These are phyloP conservation scores for Yamadazyma takamatsuzukensis DNA, from an alignment of 805 yeast species.

Conservation along the genomic window DNA sequence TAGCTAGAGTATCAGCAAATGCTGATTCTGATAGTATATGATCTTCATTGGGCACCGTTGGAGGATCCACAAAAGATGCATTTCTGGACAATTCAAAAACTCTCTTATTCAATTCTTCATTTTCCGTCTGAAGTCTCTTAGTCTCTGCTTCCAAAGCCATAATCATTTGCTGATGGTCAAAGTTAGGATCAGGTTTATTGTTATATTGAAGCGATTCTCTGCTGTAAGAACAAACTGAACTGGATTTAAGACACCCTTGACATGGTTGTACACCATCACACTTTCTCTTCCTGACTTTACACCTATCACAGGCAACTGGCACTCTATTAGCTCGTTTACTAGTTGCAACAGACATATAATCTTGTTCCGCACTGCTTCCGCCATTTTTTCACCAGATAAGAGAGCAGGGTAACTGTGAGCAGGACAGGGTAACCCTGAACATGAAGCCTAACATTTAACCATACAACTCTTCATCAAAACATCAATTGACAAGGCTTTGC, in stretches of 20 bases:
- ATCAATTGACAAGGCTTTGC: too few species aligned
- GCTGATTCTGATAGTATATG: slow-evolving; percentile 5
- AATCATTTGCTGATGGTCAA: too few species aligned
- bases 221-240: background rate
- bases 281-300: slow-evolving; percentile 10
- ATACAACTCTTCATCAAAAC: too few species aligned
- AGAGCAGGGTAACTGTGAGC: background rate
- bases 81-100: background rate
- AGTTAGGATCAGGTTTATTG: too few species aligned
- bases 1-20: slow-evolving; percentile 8
- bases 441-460: too few species aligned
- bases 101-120: background rate
- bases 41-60: background rate
- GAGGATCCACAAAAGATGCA: background rate
- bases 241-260: slow-evolving; percentile 1
- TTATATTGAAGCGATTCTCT: background rate
- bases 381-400: too few species aligned
- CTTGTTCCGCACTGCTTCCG: too few species aligned
- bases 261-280: slow-evolving; percentile 11
- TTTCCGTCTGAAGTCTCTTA: background rate
- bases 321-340: too few species aligned
- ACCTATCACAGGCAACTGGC: slow-evolving; percentile 8
- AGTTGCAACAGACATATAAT: too few species aligned
- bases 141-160: background rate
- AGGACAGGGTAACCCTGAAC: too few species aligned